These are phyloP conservation scores for Rhizomucor pusillus DNA, from an alignment of 371 early-diverging fungal genomes.

Conservation along the genomic window DNA sequence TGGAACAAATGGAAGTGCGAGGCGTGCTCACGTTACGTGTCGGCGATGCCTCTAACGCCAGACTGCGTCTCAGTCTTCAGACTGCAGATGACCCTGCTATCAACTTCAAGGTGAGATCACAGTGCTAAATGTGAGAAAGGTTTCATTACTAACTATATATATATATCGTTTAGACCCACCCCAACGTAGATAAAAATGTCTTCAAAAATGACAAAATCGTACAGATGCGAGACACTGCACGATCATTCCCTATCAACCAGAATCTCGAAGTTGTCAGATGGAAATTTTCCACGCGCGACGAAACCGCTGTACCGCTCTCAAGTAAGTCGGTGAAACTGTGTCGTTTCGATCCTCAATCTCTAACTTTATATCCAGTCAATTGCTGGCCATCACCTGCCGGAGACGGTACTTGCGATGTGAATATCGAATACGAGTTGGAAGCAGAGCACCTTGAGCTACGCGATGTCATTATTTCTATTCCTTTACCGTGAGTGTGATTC, in stretches of 20 bases:
- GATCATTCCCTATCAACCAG: slow-evolving; percentile 87
- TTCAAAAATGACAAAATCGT: slow-evolving; percentile 74
- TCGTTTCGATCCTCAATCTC: no score
- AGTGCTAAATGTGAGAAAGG: background rate
- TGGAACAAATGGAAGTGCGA: slow-evolving; percentile 89
- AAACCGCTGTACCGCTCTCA: slow-evolving; percentile 80
- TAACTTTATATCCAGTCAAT: slow-evolving; percentile 58
- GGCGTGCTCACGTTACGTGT: slow-evolving; percentile 85
- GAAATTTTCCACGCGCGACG: slow-evolving; percentile 80
- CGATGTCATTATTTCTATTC: slow-evolving; percentile 86
- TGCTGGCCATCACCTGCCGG: slow-evolving; percentile 97
- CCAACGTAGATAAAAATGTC: slow-evolving; percentile 92
- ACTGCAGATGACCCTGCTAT: slow-evolving; percentile 58
- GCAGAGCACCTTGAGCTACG: slow-evolving; percentile 72
- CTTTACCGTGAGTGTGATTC: slow-evolving; percentile 70
- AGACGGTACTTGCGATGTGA: slow-evolving; percentile 86
- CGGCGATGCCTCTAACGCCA: slow-evolving; percentile 59
- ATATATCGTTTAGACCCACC: slow-evolving; percentile 76
- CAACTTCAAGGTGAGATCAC: slow-evolving; percentile 70
- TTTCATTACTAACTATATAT: slow-evolving; percentile 2
- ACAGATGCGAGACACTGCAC: slow-evolving; percentile 74
- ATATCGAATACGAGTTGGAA: slow-evolving; percentile 92
- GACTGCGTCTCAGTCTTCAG: slow-evolving; percentile 55
- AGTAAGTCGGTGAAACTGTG: slow-evolving; percentile 42
- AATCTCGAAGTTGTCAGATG: slow-evolving; percentile 86